phyloP scores from a whole-genome alignment of 179 eudicot species.

The Sideroxylon spinosum region DNA sequence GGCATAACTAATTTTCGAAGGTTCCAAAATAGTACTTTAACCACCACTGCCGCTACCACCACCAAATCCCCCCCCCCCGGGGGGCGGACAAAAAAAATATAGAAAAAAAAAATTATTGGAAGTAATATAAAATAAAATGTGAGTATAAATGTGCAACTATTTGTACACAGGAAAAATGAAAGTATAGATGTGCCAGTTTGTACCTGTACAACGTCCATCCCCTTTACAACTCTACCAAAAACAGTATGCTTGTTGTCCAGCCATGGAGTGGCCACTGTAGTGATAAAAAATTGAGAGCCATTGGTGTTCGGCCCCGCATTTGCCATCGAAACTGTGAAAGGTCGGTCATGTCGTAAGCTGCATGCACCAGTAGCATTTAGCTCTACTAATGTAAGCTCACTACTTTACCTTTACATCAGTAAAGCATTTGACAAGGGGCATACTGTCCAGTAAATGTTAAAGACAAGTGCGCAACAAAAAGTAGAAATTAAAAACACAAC shows the following conservation, averaged over 20 bases:
- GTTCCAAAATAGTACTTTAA: background rate
- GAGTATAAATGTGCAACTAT: too few relatives aligned
- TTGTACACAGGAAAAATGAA: background rate
- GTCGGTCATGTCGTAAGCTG: constrained; percentile 97
- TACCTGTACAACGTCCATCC: constrained; percentile 99
- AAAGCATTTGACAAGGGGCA: background rate
- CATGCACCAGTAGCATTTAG: constrained; percentile 23
- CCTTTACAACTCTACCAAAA: constrained; percentile 91
- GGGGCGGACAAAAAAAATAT: too few relatives aligned
- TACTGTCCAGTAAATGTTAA: background rate
- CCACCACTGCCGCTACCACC: too few relatives aligned
- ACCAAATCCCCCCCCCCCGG: too few relatives aligned
- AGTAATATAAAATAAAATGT: background rate
- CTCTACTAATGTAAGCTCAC: background rate
- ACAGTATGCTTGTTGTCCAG: constrained; percentile 97
- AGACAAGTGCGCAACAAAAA: background rate
- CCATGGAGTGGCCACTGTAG: constrained; percentile 99
- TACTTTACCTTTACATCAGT: background rate
- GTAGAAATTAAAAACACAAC: background rate
- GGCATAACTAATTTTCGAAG: background rate
- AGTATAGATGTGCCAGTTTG: background rate
- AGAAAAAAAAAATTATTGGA: background rate
- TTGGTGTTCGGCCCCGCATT: constrained; percentile 98
- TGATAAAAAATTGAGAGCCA: constrained; percentile 96
- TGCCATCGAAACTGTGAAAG: constrained; percentile 97